These are phyloP conservation scores for Uronychia binucleata DNA, from an alignment of 73 alveolate species.

Conservation along the genomic window DNA sequence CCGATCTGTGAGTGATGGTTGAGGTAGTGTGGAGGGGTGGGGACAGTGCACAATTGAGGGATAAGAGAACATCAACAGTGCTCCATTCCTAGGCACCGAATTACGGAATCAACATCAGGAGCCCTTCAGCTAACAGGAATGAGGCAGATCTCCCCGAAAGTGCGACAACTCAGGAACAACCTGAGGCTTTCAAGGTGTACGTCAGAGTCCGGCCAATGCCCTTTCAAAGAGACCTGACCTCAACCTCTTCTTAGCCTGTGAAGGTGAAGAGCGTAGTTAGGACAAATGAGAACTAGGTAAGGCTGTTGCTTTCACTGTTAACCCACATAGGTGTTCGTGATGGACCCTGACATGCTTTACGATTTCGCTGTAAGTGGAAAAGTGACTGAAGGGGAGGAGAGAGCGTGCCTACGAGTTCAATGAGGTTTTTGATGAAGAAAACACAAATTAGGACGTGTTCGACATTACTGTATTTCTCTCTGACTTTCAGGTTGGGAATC, in stretches of 20 bases:
- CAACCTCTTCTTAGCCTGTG: not conserved
- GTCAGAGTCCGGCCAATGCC: conserved; percentile 52
- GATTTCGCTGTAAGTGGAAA: conserved; percentile 19
- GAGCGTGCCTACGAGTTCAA: conserved; percentile 57
- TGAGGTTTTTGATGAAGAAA: conserved; percentile 42
- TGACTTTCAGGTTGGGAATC: not conserved
- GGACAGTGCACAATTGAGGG: too few species aligned
- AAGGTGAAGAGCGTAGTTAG: not conserved
- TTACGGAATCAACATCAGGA: too few species aligned
- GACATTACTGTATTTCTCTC: conserved; percentile 47
- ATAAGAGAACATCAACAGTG: too few species aligned
- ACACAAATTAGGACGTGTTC: conserved; percentile 40
- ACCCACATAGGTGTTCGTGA: conserved; percentile 18
- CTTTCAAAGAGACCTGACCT: not conserved
- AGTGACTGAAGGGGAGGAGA: conserved; percentile 21
- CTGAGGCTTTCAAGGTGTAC: conserved; percentile 54
- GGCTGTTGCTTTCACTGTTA: too few species aligned
- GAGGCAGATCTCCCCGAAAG: too few species aligned
- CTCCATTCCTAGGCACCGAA: too few species aligned
- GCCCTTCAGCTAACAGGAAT: too few species aligned
- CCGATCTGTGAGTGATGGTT: too few species aligned
- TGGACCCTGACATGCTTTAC: conserved; percentile 43
- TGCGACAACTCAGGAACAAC: conserved; percentile 3
- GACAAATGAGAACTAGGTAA: not conserved
- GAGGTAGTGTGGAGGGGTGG: too few species aligned